Evolutionary conservation across 148 eudicot species (phyloP).

Genomic region (Rhododendron ovatum): DNA sequence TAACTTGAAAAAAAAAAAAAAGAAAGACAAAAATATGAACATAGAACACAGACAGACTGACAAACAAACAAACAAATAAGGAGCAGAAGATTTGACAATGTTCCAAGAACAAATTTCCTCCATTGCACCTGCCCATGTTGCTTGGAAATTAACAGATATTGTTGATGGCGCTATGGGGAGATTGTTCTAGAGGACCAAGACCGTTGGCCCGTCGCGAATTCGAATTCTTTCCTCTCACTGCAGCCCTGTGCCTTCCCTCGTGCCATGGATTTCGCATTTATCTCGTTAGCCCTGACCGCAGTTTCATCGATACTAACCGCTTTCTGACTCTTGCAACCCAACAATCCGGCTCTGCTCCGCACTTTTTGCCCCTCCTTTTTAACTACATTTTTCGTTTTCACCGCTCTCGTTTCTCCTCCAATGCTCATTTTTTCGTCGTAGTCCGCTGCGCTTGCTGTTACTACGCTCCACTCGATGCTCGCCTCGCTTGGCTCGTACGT

Average conservation of each 20-base stretch:
- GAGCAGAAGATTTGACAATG: not conserved
- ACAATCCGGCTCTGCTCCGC: not conserved
- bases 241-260: not conserved
- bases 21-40: not conserved
- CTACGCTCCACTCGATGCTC: slow-evolving; percentile 10
- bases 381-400: not conserved
- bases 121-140: not conserved
- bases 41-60: not conserved
- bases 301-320: not conserved
- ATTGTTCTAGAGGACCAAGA: not conserved
- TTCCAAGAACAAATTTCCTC: not conserved
- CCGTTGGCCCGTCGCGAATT: not conserved
- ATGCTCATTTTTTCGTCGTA: not conserved
- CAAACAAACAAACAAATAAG: not conserved
- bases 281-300: not conserved
- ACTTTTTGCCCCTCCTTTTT: not conserved
- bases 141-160: not conserved
- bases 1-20: not conserved
- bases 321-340: not conserved
- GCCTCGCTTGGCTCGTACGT: slow-evolving; percentile 4
- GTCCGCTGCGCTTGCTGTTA: slow-evolving; percentile 6
- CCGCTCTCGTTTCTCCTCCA: not conserved
- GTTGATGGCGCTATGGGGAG: not conserved
- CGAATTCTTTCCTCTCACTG: not conserved
- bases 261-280: not conserved